phyloP scores from a whole-genome alignment of 2,329 filamentous ascomycete species.

The Ophiostoma sp. region DNA sequence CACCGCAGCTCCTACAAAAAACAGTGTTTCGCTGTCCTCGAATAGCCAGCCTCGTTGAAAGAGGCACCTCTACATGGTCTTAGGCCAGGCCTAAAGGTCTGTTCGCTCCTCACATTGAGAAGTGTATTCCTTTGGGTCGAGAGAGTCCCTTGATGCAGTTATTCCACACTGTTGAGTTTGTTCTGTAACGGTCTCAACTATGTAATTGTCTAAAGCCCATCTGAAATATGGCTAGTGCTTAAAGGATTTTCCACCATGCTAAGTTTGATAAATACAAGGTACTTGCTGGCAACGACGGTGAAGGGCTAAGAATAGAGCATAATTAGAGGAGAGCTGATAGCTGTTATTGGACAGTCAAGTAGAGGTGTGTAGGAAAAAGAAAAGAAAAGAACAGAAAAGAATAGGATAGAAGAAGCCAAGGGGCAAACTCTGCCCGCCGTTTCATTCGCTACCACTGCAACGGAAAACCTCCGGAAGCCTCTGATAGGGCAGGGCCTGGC shows the following conservation, averaged over 20 bases:
- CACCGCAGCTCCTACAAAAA: too few relatives aligned
- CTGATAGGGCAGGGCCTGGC: background rate
- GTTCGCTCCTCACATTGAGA: too few relatives aligned
- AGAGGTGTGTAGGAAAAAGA: background rate
- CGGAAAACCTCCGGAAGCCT: background rate
- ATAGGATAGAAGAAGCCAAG: background rate
- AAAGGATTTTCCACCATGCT: background rate
- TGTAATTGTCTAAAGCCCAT: background rate
- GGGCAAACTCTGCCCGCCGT: background rate
- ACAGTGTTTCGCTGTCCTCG: too few relatives aligned
- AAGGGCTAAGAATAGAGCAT: background rate
- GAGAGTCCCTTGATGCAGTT: too few relatives aligned
- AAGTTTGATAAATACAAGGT: background rate
- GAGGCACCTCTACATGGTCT: too few relatives aligned
- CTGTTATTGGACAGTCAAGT: too few relatives aligned
- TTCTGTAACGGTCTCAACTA: background rate
- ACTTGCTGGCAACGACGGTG: background rate
- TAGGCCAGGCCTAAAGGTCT: too few relatives aligned
- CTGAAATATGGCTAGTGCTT: background rate
- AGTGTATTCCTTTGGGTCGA: too few relatives aligned
- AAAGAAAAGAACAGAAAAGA: background rate
- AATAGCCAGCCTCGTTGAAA: too few relatives aligned
- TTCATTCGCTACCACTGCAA: constrained; percentile 4
- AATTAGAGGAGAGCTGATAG: too few relatives aligned
- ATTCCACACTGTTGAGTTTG: background rate